phyloP scores from a whole-genome alignment of 495 filamentous ascomycete genomes.

The Staphylotrichum tortipilum region DNA sequence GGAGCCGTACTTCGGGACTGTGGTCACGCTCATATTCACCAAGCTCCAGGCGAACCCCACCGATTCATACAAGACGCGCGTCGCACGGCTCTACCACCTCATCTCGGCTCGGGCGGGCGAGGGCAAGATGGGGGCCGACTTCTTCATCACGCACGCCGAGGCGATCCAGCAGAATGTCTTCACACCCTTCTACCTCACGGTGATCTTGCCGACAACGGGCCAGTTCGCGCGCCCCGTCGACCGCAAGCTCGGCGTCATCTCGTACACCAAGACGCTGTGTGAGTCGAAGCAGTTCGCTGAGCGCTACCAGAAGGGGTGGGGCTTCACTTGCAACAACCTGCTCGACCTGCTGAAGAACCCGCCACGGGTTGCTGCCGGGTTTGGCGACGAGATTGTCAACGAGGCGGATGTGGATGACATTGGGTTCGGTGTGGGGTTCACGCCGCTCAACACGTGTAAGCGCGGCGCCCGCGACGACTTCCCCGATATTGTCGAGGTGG shows the following conservation, averaged over 20 bases:
- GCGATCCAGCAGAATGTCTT: conserved; percentile 74
- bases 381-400: conserved; percentile 63
- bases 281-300: conserved; percentile 72
- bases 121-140: conserved; percentile 76
- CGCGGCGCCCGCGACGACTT: conserved; percentile 59
- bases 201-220: conserved; percentile 82
- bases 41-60: conserved; percentile 68
- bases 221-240: conserved; percentile 79
- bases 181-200: conserved; percentile 67
- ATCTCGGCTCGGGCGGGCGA: conserved; percentile 66
- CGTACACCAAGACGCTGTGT: conserved; percentile 79
- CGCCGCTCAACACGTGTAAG: conserved; percentile 80
- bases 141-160: conserved; percentile 73
- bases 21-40: conserved; percentile 73
- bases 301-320: conserved; percentile 78
- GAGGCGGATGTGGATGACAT: conserved; percentile 91
- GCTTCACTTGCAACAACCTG: conserved; percentile 72
- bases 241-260: conserved; percentile 88
- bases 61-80: conserved; percentile 70
- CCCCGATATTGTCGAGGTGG: conserved; percentile 72
- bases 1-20: conserved; percentile 66
- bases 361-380: conserved; percentile 53
- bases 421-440: conserved; percentile 89
- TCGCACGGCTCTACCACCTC: conserved; percentile 87
- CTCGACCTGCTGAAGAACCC: conserved; percentile 83